phyloP scores from a whole-genome alignment of 805 yeast species.

The Lachancea quebecensis region DNA sequence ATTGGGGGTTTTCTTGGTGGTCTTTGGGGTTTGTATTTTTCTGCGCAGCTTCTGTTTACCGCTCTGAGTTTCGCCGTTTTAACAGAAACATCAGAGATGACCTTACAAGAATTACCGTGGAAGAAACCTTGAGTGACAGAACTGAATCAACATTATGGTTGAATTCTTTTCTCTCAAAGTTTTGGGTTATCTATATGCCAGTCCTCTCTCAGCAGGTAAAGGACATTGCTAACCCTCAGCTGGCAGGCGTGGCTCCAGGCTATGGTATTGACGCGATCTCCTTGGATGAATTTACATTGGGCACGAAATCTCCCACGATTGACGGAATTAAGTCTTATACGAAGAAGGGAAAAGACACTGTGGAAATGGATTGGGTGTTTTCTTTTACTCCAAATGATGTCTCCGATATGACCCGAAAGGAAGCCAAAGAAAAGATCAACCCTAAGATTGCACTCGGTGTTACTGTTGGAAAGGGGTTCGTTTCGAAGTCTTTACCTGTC shows the following conservation, averaged over 20 bases:
- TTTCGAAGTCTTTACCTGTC: slow-evolving; percentile 69
- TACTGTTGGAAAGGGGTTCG: slow-evolving; percentile 72
- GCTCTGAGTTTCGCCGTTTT: slow-evolving; percentile 68
- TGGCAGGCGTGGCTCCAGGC: slow-evolving; percentile 73
- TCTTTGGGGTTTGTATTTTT: slow-evolving; percentile 54
- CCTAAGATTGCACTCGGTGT: slow-evolving; percentile 81
- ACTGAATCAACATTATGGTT: slow-evolving; percentile 78
- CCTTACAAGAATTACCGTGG: slow-evolving; percentile 56
- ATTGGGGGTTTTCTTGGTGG: slow-evolving; percentile 57
- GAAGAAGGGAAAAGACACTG: slow-evolving; percentile 54
- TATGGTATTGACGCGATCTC: slow-evolving; percentile 71
- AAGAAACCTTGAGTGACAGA: slow-evolving; percentile 54
- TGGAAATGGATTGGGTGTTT: slow-evolving; percentile 81
- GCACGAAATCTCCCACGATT: slow-evolving; percentile 73
- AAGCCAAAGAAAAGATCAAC: slow-evolving; percentile 60
- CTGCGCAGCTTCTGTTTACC: slow-evolving; percentile 58
- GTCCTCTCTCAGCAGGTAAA: slow-evolving; percentile 70
- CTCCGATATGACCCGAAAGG: slow-evolving; percentile 74
- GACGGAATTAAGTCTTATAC: slow-evolving; percentile 68
- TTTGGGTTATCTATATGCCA: slow-evolving; percentile 88
- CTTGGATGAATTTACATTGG: slow-evolving; percentile 71
- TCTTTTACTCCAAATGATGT: slow-evolving; percentile 77
- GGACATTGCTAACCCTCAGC: slow-evolving; percentile 56
- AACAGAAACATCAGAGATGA: slow-evolving; percentile 71
- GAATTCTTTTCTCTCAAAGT: slow-evolving; percentile 67